Evolutionary conservation across 2,329 filamentous ascomycete species (phyloP).

Genomic region (Penicillium sp.): DNA sequence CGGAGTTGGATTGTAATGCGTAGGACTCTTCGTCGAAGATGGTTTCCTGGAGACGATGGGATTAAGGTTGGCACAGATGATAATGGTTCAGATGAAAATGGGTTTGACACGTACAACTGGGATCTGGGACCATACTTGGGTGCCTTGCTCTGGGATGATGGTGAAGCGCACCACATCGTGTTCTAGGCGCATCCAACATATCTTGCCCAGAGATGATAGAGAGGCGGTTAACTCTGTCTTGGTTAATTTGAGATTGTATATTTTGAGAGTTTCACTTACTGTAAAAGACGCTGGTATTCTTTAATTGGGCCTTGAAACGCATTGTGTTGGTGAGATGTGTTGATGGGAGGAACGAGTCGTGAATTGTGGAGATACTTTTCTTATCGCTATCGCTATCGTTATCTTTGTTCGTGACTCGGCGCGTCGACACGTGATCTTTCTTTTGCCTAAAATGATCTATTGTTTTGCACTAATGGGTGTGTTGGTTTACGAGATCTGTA

Average conservation of each 20-base stretch:
- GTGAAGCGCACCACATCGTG: constrained; percentile 89
- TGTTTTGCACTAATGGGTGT: no score
- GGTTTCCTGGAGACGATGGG: constrained; percentile 56
- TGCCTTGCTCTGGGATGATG: constrained; percentile 89
- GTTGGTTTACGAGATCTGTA: no score
- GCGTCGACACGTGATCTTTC: neutral
- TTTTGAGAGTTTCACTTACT: constrained; percentile 7
- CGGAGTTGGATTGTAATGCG: constrained; percentile 78
- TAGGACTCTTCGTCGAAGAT: constrained; percentile 80
- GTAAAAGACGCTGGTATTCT: constrained; percentile 27
- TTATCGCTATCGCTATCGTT: constrained; percentile 7
- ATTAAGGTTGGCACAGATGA: neutral
- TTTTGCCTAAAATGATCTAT: neutral
- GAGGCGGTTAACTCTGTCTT: constrained; percentile 60
- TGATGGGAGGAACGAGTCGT: neutral
- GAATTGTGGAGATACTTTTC: constrained; percentile 7
- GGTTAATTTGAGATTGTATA: constrained; percentile 6
- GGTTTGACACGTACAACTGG: constrained; percentile 31
- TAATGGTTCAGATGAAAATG: neutral
- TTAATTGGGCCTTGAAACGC: constrained; percentile 36
- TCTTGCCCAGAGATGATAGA: constrained; percentile 69
- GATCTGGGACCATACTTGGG: constrained; percentile 91
- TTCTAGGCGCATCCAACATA: constrained; percentile 87
- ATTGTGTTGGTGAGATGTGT: constrained; percentile 22
- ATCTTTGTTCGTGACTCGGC: neutral